phyloP scores from a whole-genome alignment of 805 yeast genomes.

The Saturnispora bothae region DNA sequence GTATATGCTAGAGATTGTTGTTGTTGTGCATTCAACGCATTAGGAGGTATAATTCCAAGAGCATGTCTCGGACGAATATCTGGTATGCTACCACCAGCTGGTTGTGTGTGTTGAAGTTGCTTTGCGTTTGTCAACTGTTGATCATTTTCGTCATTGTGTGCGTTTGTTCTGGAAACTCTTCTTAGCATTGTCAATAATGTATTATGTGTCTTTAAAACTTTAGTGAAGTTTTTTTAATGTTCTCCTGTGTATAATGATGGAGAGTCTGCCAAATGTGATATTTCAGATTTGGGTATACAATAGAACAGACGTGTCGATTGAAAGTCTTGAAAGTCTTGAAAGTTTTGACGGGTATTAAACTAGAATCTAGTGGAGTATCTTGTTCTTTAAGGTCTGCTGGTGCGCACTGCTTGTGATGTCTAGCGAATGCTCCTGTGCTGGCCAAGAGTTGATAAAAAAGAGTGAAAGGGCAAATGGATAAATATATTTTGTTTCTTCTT shows the following conservation, averaged over 20 bases:
- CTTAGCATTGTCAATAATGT: constrained; percentile 11
- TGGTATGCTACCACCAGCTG: not conserved
- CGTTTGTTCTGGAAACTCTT: constrained; percentile 14
- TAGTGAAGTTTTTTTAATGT: too few species aligned
- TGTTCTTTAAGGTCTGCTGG: too few species aligned
- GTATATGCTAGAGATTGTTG: not conserved
- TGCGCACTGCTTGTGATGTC: not conserved
- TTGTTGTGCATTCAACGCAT: constrained; percentile 16
- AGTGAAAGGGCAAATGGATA: not conserved
- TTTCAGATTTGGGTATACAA: not conserved
- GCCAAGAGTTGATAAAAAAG: not conserved
- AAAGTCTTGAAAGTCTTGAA: too few species aligned
- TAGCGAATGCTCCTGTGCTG: not conserved
- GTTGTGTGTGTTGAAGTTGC: not conserved
- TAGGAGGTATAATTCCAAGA: constrained; percentile 22
- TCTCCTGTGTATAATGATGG: not conserved
- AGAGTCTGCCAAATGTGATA: not conserved
- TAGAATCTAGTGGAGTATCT: too few species aligned
- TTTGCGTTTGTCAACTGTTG: constrained; percentile 2
- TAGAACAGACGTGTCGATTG: not conserved
- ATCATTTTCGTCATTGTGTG: constrained; percentile 20
- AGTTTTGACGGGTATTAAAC: too few species aligned
- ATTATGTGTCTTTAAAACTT: too few species aligned
- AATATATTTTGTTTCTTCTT: not conserved
- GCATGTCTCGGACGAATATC: constrained; percentile 17